Base-by-base conservation (phyloP, 352 stramenopile species). In the Plasmopara halstedii region DNA sequence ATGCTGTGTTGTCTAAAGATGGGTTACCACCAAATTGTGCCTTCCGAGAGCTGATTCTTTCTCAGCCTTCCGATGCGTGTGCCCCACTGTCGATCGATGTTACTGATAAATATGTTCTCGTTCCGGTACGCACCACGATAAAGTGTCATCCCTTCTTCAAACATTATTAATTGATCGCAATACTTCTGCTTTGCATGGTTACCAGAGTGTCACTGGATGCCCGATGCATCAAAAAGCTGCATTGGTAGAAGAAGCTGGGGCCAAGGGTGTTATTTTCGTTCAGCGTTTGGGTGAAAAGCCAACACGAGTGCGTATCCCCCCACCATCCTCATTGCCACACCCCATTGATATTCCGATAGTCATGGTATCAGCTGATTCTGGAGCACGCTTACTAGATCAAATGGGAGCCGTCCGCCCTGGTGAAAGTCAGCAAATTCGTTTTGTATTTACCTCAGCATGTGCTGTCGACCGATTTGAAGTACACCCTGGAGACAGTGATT, bases 341-440 rank as follows among this genome's bases (percentile, higher is more conserved):
- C 49, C 64, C 6, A 72, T 86, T 19, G 36, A 39, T 3, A 56
- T 85, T 14, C 71, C 75, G 2, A 47, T 90, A 22, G 73, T 80
- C 19, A 88, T 88, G 75, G 56, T 88, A 27, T 74, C 75, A n/a
- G 62, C 48, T 17, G 67, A 80, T 50, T 80, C 78, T 15, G 78
- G 78, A 27, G 56, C 54, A 11, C 65, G 59, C 5, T 62, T 82
- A 10, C 35, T 80, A 4, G 61, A 76, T 26, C 55, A 60, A 36
- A 60, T 84, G 53, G 44, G 32, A 23, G 46, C 29, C 20, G 57
- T 59, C 0, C 64, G 61, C 6, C 59, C 59, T 8, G 45, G 36
- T 14, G 53, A 78, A 37, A 56, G 22, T 9, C 55, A 71, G 21
- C 63, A 65, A 25, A 45, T 85, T 14, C 70, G 72, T 18, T 82